Conservation (phyloP, 345 rosid genomes). For the Salix exigua region DNA sequence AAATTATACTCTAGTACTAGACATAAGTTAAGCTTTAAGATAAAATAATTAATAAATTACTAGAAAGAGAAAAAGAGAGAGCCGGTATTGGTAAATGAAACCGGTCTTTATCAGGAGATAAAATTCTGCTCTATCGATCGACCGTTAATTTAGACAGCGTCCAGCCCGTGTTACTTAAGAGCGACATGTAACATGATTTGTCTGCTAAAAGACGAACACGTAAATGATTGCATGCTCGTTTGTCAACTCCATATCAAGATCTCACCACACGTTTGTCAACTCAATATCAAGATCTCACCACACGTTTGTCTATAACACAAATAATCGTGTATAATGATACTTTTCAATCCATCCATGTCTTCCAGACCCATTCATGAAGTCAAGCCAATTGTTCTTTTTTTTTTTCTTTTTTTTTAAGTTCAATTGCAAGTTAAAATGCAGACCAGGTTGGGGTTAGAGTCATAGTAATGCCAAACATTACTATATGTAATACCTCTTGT, state of each 20-base stretch:
- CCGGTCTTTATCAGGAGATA: background rate
- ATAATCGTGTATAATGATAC: background rate
- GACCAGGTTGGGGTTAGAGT: too few species aligned
- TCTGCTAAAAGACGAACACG: constrained; percentile 23
- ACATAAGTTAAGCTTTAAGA: too few species aligned
- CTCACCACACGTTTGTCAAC: constrained; percentile 30
- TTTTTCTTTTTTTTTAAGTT: too few species aligned
- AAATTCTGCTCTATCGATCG: background rate
- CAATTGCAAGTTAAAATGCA: too few species aligned
- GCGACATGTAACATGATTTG: constrained; percentile 35
- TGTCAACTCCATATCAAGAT: constrained; percentile 30
- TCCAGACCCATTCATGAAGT: background rate
- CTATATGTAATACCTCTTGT: background rate
- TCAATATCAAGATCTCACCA: constrained; percentile 25
- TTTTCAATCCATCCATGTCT: background rate
- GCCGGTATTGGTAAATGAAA: background rate
- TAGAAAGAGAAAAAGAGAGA: background rate
- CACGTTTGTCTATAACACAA: constrained; percentile 1
- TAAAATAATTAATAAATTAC: too few species aligned
- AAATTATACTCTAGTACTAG: too few species aligned
- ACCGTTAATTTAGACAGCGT: background rate
- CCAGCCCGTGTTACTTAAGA: background rate
- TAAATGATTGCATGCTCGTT: constrained; percentile 37
- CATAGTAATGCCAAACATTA: too few species aligned
- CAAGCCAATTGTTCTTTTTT: background rate